Evolutionary conservation across 176 grass and related monocot genomes (phyloP), one percentile per base, ranked within the genome.

Genomic region (Carex cristatella): DNA sequence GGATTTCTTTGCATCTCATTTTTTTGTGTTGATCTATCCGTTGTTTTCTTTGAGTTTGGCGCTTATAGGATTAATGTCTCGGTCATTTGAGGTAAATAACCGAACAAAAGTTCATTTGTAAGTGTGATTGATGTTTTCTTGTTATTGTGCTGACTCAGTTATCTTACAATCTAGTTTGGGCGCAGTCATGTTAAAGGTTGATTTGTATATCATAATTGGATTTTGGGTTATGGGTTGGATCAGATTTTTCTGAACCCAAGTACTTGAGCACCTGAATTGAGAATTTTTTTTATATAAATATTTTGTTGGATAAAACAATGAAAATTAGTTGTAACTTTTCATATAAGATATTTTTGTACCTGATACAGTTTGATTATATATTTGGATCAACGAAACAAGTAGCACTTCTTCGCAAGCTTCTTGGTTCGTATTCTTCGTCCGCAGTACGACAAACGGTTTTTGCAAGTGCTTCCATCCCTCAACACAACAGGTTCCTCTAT

Each of bases 381-480:
- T 98, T 98, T 87, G 82, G 86, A 79, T 95, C 96, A 7, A 81
- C 86, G 60, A 98, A 92, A 83, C 89, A 98, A 89, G 96, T 89
- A 61, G 86, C 85, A 79, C 85, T 84, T 86, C 89, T 98, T 83
- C 90, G 91, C 68, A 98, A 95, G 56, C 94, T 98, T 84, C 82
- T 95, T 44, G 89, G 90, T 63, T 93, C 79, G 64, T 94, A 95
- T 84, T 95, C 93, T 81, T 85, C 93, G 13, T 90, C 87, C 59
- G 81, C 80, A 15, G 73, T 60, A 79, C 89, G 88, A 3, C 96
- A 98, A 79, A 98, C 96, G 40, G 84, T 98, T 68, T 88, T 98
- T 28, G 91, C 96, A n/a, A 98, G 93, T 1, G 96, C 96, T 85
- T 94, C 93, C 1, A 98, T 98, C 78, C 96, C 93, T 73, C 96